Percentiles rank a stretch among this genome's conserved stretches.
Conservation (phyloP, 2,329 filamentous ascomycete species). For the Boeremia lycopersici region DNA sequence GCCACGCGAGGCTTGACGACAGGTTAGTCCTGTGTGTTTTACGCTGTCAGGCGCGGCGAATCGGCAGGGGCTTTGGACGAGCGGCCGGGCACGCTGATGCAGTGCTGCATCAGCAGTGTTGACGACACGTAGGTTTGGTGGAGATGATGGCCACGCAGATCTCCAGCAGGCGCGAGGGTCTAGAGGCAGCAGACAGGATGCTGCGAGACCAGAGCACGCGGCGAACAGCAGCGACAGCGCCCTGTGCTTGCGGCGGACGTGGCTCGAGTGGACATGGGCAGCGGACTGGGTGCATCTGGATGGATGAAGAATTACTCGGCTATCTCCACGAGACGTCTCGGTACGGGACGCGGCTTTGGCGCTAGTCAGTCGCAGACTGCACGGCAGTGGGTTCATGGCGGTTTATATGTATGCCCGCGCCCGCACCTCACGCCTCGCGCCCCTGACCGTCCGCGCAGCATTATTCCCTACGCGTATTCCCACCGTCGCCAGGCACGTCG, state of each 20-base stretch:
- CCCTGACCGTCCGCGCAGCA: neutral
- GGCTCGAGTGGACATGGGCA: slow-evolving; percentile 9
- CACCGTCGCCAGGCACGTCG: neutral
- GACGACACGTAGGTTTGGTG: slow-evolving; percentile 16
- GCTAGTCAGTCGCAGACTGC: slow-evolving; percentile 13
- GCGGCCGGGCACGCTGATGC: slow-evolving; percentile 17
- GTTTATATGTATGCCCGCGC: slow-evolving; percentile 9
- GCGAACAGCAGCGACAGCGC: neutral
- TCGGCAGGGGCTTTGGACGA: neutral
- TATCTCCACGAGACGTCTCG: slow-evolving; percentile 3
- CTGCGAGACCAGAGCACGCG: neutral
- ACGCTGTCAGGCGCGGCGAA: slow-evolving; percentile 19
- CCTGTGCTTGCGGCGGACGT: slow-evolving; percentile 10
- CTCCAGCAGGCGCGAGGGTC: neutral
- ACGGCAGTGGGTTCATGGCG: slow-evolving; percentile 16
- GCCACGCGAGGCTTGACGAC: slow-evolving; percentile 11
- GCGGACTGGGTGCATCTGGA: slow-evolving; percentile 4
- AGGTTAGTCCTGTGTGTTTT: slow-evolving; percentile 19
- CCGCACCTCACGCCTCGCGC: slow-evolving; percentile 13
- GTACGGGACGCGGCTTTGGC: slow-evolving; percentile 11
- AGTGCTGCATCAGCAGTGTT: slow-evolving; percentile 24
- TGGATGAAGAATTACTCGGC: slow-evolving; percentile 1
- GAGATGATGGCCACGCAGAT: slow-evolving; percentile 11
- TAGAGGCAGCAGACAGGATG: neutral
- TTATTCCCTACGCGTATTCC: neutral